Evolutionary conservation across 345 rosid species (phyloP).

Genomic region (Rhodomyrtus tomentosa): DNA sequence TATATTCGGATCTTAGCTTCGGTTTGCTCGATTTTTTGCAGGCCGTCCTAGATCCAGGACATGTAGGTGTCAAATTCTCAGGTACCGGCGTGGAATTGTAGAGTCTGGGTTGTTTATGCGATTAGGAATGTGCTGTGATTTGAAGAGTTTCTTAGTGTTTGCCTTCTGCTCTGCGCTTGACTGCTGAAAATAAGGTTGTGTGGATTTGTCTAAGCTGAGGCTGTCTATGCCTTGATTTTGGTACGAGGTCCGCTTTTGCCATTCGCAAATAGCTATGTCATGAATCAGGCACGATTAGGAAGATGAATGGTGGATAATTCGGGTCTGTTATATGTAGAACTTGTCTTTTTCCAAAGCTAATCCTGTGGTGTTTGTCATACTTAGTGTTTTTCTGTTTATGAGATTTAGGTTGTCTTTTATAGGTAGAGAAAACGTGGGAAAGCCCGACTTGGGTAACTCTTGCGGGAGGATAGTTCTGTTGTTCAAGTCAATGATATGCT

Average conservation of each 20-base stretch:
- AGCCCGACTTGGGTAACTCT: neutral
- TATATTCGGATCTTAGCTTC: neutral
- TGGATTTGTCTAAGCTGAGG: neutral
- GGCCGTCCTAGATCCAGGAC: conserved; percentile 86
- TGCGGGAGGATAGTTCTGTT: neutral
- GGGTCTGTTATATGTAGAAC: neutral
- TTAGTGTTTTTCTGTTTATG: neutral
- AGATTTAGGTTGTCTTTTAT: neutral
- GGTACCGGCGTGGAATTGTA: conserved; percentile 18
- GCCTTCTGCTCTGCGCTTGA: neutral
- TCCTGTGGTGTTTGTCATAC: too few relatives aligned
- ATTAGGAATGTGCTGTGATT: neutral
- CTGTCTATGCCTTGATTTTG: too few relatives aligned
- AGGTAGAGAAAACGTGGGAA: neutral
- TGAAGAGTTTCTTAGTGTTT: neutral
- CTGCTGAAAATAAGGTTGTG: neutral
- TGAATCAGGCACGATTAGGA: neutral
- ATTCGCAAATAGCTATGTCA: neutral
- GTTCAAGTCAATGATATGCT: too few relatives aligned
- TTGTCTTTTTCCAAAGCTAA: neutral
- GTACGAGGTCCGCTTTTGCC: neutral
- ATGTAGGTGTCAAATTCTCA: conserved; percentile 54
- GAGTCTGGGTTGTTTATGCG: neutral
- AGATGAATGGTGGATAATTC: neutral
- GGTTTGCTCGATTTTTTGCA: conserved; percentile 12